Evolutionary conservation across 108 stramenopile species (phyloP), one percentile per base, ranked within the genome.

Genomic region (Cyclotella baltica): DNA sequence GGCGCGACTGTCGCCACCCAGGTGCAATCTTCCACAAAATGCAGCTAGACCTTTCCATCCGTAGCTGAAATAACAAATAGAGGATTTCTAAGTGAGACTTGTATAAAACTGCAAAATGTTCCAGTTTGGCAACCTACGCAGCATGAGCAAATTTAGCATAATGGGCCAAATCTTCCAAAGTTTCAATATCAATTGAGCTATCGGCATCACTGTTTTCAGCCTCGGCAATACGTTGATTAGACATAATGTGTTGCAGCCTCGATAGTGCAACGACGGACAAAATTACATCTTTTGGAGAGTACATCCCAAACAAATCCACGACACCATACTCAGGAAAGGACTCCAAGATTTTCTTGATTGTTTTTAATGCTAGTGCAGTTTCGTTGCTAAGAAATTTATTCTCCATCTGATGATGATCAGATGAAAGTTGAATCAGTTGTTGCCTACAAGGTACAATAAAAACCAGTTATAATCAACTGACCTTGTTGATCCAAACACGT

Each of bases 31-130:
- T 16, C 90, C 85, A 55, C 83, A 69, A 19, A 87, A 83, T 0
- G 89, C 91, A 36, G 87, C 63, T 37, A 73, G 72, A 8, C 87
- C 66, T 38, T 82, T 88, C 92, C 92, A 93, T 4, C 92, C 92
- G 65, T 93, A 93, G 0, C n/a, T n/a, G n/a, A n/a, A n/a, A n/a
- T n/a, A n/a, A n/a, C n/a, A n/a, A n/a, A n/a, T n/a, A n/a, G n/a
- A n/a, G n/a, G n/a, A n/a, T n/a, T n/a, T n/a, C n/a, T n/a, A n/a
- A n/a, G n/a, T n/a, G n/a, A n/a, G n/a, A n/a, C n/a, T n/a, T n/a
- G n/a, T n/a, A n/a, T n/a, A n/a, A n/a, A n/a, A n/a, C n/a, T n/a
- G n/a, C n/a, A n/a, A n/a, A n/a, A n/a, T n/a, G n/a, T n/a, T n/a
- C n/a, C n/a, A n/a, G n/a, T n/a, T n/a, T n/a, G n/a, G n/a, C n/a